A percentile compares a stretch with the other conserved stretches of the same genome.
Evolutionary conservation across 2,329 filamentous ascomycete genomes (phyloP).

Genomic region (Sordariomycetes sp.): DNA sequence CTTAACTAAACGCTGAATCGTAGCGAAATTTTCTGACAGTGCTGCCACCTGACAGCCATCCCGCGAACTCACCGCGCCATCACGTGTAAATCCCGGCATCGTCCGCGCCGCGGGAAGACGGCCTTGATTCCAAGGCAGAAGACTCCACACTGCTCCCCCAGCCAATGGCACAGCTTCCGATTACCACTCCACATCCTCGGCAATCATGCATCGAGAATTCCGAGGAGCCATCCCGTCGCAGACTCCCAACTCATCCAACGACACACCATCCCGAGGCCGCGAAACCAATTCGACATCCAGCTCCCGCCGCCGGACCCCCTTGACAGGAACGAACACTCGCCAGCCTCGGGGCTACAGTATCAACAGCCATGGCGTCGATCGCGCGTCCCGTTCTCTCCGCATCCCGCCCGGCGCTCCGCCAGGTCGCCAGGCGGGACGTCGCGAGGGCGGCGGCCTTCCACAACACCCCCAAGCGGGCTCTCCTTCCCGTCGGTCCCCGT

Average conservation of each 20-base stretch:
- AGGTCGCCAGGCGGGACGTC: constrained; percentile 22
- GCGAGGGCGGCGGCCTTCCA: constrained; percentile 73
- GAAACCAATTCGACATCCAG: neutral
- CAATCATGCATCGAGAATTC: constrained; percentile 21
- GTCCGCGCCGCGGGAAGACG: neutral
- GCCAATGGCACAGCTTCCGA: constrained; percentile 34
- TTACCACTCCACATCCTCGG: constrained; percentile 35
- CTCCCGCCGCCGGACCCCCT: neutral
- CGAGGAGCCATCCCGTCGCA: constrained; percentile 1
- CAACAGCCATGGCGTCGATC: constrained; percentile 41
- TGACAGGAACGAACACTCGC: neutral
- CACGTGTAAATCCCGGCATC: neutral
- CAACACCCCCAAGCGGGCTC: constrained; percentile 62
- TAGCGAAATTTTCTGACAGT: constrained; percentile 2
- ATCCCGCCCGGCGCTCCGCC: constrained; percentile 13
- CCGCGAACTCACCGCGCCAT: neutral
- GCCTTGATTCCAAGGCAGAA: constrained; percentile 7
- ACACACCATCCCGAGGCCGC: neutral
- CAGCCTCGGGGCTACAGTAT: neutral
- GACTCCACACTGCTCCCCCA: constrained; percentile 5
- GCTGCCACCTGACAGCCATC: neutral
- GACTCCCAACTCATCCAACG: neutral
- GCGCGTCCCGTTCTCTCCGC: constrained; percentile 27
- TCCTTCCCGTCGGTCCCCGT: constrained; percentile 82
- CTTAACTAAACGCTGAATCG: neutral